Conservation (phyloP, 768 basidiomycete species). For the Mycena vitilis region DNA sequence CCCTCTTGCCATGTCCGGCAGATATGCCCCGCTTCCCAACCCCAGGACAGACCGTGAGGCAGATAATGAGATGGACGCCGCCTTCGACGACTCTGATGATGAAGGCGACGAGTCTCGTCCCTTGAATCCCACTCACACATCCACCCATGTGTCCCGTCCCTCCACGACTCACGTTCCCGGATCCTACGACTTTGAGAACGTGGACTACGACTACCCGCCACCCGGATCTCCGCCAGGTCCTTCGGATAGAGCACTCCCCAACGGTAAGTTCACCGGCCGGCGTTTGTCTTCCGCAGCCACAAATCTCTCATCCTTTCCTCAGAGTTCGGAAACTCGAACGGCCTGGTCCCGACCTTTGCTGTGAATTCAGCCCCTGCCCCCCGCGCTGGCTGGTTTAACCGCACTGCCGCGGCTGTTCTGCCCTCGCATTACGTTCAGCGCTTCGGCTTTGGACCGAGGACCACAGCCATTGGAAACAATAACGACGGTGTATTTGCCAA, state of each 20-base stretch:
- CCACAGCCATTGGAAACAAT: conserved; percentile 58
- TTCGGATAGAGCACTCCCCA: conserved; percentile 73
- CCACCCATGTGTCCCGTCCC: conserved; percentile 42
- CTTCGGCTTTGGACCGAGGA: conserved; percentile 55
- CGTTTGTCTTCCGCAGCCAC: not conserved
- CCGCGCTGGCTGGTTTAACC: conserved; percentile 63
- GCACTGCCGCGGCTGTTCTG: conserved; percentile 66
- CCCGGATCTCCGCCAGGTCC: conserved; percentile 83
- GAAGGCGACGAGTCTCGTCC: conserved; percentile 70
- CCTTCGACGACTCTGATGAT: conserved; percentile 85
- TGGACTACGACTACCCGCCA: conserved; percentile 86
- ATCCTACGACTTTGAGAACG: conserved; percentile 83
- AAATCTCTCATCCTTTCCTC: not conserved
- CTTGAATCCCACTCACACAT: conserved; percentile 56
- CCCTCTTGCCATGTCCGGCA: conserved; percentile 56
- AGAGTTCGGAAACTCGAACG: conserved; percentile 79
- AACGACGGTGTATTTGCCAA: conserved; percentile 97
- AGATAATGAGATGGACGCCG: conserved; percentile 83
- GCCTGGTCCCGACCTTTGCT: conserved; percentile 66
- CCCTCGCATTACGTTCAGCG: conserved; percentile 63
- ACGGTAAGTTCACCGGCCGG: conserved; percentile 43
- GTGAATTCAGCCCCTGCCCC: conserved; percentile 47
- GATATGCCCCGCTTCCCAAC: conserved; percentile 78
- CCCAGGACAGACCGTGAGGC: conserved; percentile 60
- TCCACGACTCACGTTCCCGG: conserved; percentile 48